Conservation (phyloP, 768 basidiomycete species). For the Leccinum incarnatum region DNA sequence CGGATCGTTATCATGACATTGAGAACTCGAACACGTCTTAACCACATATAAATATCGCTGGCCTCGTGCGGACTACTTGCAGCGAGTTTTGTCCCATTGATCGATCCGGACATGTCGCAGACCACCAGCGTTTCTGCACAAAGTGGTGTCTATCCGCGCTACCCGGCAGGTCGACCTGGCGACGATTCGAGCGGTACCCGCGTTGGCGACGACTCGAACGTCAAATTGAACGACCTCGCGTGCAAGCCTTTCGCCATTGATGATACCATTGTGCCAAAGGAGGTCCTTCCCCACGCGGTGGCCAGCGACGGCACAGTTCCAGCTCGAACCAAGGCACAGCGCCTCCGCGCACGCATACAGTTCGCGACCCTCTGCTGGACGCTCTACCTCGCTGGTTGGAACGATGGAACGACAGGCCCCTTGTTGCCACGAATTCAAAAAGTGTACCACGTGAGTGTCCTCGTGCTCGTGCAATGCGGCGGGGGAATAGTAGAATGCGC, state of each 20-base stretch:
- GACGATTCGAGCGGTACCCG: not conserved
- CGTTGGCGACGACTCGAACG: not conserved
- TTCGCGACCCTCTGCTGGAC: constrained; percentile 35
- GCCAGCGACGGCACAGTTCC: not conserved
- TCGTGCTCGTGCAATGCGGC: not conserved
- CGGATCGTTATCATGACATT: not conserved
- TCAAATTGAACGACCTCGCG: constrained; percentile 10
- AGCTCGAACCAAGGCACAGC: constrained; percentile 21
- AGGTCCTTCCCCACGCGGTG: not conserved
- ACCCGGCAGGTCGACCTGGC: not conserved
- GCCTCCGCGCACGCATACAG: constrained; percentile 27
- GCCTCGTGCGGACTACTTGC: not conserved
- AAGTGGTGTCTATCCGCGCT: constrained; percentile 6
- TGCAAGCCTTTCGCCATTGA: not conserved
- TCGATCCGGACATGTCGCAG: constrained; percentile 14
- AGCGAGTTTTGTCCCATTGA: not conserved
- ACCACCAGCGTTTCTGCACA: constrained; percentile 2
- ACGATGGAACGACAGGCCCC: constrained; percentile 39
- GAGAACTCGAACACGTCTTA: not conserved
- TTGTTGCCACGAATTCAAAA: constrained; percentile 37
- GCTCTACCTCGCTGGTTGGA: constrained; percentile 38
- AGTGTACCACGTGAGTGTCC: constrained; percentile 33
- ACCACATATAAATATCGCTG: constrained; percentile 1
- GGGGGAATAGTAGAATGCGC: not conserved
- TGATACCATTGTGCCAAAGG: not conserved